Conservation (phyloP, 2,329 filamentous ascomycete genomes). For the Verruconis gallopava region DNA sequence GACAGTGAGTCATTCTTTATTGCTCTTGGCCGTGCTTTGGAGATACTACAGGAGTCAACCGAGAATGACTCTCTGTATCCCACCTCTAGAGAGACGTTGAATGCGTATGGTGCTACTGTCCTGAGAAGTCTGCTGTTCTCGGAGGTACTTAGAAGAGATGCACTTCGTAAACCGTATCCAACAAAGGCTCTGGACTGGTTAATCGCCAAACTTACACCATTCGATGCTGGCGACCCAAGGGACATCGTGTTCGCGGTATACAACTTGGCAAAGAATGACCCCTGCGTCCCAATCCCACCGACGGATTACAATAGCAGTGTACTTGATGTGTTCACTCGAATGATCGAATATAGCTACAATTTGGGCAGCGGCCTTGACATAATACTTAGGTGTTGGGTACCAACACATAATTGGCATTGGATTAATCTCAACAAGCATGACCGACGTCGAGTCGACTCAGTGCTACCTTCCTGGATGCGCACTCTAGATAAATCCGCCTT, state of each 20-base stretch:
- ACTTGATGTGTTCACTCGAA: neutral
- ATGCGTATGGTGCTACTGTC: neutral
- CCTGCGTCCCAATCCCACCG: neutral
- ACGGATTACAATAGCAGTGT: neutral
- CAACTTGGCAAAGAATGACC: neutral
- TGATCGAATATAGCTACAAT: neutral
- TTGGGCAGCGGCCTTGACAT: neutral
- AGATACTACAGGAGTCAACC: neutral
- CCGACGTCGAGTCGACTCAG: neutral
- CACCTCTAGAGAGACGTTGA: neutral
- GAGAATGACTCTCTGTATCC: neutral
- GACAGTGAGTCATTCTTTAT: neutral
- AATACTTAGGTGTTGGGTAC: neutral
- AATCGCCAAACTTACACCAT: neutral
- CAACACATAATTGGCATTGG: neutral
- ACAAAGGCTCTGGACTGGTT: neutral
- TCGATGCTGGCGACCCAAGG: neutral
- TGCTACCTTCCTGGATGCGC: neutral
- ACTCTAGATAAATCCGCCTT: neutral
- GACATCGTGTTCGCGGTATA: neutral
- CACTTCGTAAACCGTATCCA: neutral
- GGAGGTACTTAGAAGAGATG: neutral
- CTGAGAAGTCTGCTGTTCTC: neutral
- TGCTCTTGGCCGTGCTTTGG: neutral
- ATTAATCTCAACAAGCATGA: neutral